Evolutionary conservation across 805 yeast species (phyloP).

Genomic region (Candida odintsovae): DNA sequence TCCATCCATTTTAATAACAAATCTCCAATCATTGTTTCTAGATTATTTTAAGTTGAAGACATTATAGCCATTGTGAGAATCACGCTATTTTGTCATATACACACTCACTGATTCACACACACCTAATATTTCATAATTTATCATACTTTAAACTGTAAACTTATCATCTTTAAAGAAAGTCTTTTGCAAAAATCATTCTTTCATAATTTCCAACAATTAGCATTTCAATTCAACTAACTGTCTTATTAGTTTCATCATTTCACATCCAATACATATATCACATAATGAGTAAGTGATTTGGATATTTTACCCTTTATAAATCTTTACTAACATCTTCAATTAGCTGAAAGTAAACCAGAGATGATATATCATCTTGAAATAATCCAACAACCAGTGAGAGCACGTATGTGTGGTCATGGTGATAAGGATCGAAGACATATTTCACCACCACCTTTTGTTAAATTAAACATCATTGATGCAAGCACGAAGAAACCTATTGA

Average conservation of each 20-base stretch:
- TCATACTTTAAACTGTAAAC: too few species aligned
- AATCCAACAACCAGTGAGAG: constrained; percentile 38
- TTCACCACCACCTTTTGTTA: constrained; percentile 29
- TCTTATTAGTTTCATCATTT: neutral
- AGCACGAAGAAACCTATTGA: constrained; percentile 22
- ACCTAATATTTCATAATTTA: too few species aligned
- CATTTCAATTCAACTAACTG: neutral
- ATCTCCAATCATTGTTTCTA: too few species aligned
- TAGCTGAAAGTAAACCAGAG: neutral
- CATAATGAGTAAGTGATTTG: neutral
- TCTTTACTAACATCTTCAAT: neutral
- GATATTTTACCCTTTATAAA: neutral
- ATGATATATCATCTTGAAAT: constrained; percentile 13
- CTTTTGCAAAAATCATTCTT: too few species aligned
- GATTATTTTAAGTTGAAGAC: too few species aligned
- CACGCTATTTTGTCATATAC: too few species aligned
- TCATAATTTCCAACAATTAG: neutral
- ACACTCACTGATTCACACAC: too few species aligned
- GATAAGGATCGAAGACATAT: constrained; percentile 32
- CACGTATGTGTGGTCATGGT: constrained; percentile 43
- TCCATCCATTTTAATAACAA: too few species aligned
- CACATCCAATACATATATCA: neutral
- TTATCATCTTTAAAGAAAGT: too few species aligned
- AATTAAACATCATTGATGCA: constrained; percentile 15
- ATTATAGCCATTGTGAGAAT: too few species aligned